These are phyloP conservation scores for Xylaria flabelliformis DNA, from an alignment of 495 filamentous ascomycete genomes.

Conservation along the genomic window DNA sequence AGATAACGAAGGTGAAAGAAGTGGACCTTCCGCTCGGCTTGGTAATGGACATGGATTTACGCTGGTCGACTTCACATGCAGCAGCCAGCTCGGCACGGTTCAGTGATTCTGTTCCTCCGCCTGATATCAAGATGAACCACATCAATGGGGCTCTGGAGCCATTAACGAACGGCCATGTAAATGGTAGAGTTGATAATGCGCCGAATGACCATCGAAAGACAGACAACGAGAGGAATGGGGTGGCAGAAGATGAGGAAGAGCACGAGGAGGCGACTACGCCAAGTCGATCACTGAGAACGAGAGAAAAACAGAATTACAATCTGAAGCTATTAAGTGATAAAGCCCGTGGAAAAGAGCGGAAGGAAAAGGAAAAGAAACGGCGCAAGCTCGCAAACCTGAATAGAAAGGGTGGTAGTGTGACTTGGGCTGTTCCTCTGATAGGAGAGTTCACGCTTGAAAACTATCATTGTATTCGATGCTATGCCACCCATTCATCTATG, in stretches of 20 bases:
- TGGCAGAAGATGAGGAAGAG: slow-evolving; percentile 42
- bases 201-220: slow-evolving; percentile 29
- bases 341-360: slow-evolving; percentile 52
- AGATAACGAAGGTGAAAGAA: slow-evolving; percentile 44
- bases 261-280: slow-evolving; percentile 47
- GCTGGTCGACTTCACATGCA: slow-evolving; percentile 48
- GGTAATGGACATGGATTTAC: slow-evolving; percentile 54
- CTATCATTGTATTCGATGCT: slow-evolving; percentile 56
- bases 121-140: slow-evolving; percentile 40
- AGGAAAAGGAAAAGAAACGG: slow-evolving; percentile 48
- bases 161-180: slow-evolving; percentile 37
- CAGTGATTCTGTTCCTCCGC: slow-evolving; percentile 29
- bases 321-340: slow-evolving; percentile 56
- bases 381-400: slow-evolving; percentile 39
- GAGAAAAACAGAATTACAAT: slow-evolving; percentile 58
- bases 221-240: slow-evolving; percentile 36
- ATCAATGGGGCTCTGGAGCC: slow-evolving; percentile 39
- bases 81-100: slow-evolving; percentile 34
- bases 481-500: slow-evolving; percentile 47
- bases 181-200: slow-evolving; percentile 34
- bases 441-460: slow-evolving; percentile 50
- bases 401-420: slow-evolving; percentile 45
- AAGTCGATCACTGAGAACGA: slow-evolving; percentile 46
- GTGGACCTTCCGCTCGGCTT: slow-evolving; percentile 45
- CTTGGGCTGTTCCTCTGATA: slow-evolving; percentile 51